A percentile compares a stretch with the other conserved stretches of the same genome.
Evolutionary conservation across 2,329 filamentous ascomycete species (phyloP).

Genomic region (Fusarium clavum): DNA sequence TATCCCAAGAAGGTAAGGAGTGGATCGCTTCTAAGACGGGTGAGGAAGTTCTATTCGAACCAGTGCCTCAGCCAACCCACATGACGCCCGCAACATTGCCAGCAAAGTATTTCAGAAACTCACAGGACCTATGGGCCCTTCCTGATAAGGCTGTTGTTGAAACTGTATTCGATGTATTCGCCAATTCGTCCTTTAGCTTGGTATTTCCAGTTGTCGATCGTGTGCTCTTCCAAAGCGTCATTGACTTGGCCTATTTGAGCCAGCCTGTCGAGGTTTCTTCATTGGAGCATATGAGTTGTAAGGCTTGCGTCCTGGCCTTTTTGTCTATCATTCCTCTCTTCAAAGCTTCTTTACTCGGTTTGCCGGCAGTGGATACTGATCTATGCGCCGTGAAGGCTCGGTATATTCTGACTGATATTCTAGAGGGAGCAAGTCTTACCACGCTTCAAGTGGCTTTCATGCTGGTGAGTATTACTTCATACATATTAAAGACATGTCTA

Average conservation of each 20-base stretch:
- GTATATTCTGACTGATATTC: conserved; percentile 55
- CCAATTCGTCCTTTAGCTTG: conserved; percentile 53
- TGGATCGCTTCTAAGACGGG: conserved; percentile 40
- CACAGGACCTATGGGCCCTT: conserved; percentile 23
- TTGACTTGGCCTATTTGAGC: conserved; percentile 58
- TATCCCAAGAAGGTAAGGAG: conserved; percentile 37
- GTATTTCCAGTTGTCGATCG: conserved; percentile 63
- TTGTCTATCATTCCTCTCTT: conserved; percentile 51
- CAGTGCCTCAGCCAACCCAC: not conserved
- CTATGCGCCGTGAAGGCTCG: conserved; percentile 56
- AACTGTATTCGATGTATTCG: conserved; percentile 39
- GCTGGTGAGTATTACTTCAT: conserved; percentile 55
- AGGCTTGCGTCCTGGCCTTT: conserved; percentile 63
- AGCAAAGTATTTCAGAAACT: not conserved
- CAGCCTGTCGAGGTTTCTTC: conserved; percentile 11
- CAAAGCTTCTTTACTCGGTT: conserved; percentile 18
- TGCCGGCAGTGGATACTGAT: conserved; percentile 54
- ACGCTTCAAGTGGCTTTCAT: conserved; percentile 60
- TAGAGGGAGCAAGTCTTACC: conserved; percentile 58
- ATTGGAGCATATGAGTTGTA: conserved; percentile 51
- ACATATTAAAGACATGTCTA: fast-evolving
- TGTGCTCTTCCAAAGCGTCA: conserved; percentile 59
- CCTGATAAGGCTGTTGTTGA: conserved; percentile 46
- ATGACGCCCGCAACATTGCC: not conserved
- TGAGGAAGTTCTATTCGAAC: conserved; percentile 13